phyloP scores from a whole-genome alignment of 768 basidiomycete genomes.

The Auricularia sp. region DNA sequence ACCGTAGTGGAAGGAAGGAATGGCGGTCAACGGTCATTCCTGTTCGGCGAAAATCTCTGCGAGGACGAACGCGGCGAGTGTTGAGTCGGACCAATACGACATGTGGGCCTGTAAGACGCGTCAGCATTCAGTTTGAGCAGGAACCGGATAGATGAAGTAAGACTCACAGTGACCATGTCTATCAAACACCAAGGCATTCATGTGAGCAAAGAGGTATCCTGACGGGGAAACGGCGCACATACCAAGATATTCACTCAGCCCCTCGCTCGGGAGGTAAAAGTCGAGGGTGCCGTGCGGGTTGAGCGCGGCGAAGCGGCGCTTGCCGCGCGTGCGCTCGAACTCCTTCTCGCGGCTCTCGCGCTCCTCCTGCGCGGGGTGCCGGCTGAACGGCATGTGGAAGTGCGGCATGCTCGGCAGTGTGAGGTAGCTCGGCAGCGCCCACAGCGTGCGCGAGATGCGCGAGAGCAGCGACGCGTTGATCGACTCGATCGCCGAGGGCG shows the following conservation, averaged over 20 bases:
- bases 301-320: slow-evolving; percentile 27
- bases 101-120: slow-evolving; percentile 19
- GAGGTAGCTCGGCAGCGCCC: slow-evolving; percentile 1
- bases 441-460: slow-evolving; percentile 14
- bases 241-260: slow-evolving; percentile 31
- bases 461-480: slow-evolving; percentile 25
- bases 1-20: too few relatives aligned
- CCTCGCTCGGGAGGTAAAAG: slow-evolving; percentile 28
- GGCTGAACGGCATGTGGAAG: too few relatives aligned
- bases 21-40: slow-evolving; percentile 2
- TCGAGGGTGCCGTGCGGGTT: slow-evolving; percentile 37
- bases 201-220: neutral
- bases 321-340: slow-evolving; percentile 1
- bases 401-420: slow-evolving; percentile 16
- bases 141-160: neutral
- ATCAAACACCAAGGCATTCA: neutral
- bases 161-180: slow-evolving; percentile 13
- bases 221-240: slow-evolving; percentile 7
- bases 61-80: slow-evolving; percentile 29
- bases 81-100: slow-evolving; percentile 29
- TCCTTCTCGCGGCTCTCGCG: neutral
- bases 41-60: slow-evolving; percentile 29
- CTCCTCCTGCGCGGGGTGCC: neutral
- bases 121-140: neutral
- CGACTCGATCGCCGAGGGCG: slow-evolving; percentile 17